Evolutionary conservation across 352 stramenopile species (phyloP).

Genomic region (Phytophthora macrochlamydospora): DNA sequence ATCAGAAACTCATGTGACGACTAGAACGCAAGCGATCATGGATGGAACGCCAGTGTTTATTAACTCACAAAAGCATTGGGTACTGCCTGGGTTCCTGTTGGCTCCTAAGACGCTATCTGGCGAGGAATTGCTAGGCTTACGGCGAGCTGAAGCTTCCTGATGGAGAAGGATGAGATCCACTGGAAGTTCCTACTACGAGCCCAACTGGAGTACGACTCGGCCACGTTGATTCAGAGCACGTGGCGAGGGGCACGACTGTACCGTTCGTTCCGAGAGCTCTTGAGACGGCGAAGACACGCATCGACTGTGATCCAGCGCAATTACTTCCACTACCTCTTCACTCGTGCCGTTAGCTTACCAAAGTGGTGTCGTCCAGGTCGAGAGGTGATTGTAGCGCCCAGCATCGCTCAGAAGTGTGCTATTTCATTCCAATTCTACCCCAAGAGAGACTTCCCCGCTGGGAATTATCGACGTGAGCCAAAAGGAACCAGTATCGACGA

Average conservation of each 20-base stretch:
- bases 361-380: slow-evolving; percentile 65
- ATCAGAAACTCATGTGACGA: slow-evolving; percentile 48
- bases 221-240: slow-evolving; percentile 44
- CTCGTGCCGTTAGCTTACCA: slow-evolving; percentile 56
- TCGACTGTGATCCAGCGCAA: slow-evolving; percentile 68
- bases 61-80: slow-evolving; percentile 72
- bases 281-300: slow-evolving; percentile 34
- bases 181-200: slow-evolving; percentile 56
- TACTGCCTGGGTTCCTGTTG: slow-evolving; percentile 50
- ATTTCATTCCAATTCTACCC: slow-evolving; percentile 82
- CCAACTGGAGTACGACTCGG: slow-evolving; percentile 55
- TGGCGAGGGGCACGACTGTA: slow-evolving; percentile 40
- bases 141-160: slow-evolving; percentile 64
- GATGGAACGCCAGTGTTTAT: slow-evolving; percentile 59
- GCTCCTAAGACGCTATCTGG: slow-evolving; percentile 24
- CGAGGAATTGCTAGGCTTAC: slow-evolving; percentile 47
- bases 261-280: slow-evolving; percentile 38
- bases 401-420: slow-evolving; percentile 61
- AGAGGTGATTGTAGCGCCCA: slow-evolving; percentile 70
- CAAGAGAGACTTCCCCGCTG: slow-evolving; percentile 71
- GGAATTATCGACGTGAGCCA: slow-evolving; percentile 62
- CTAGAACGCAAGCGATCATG: slow-evolving; percentile 73
- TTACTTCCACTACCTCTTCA: slow-evolving; percentile 77
- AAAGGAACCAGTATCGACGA: slow-evolving; percentile 31
- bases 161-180: slow-evolving; percentile 67